phyloP scores from a whole-genome alignment of 2,329 filamentous ascomycete genomes.

The Exophiala aquamarina region DNA sequence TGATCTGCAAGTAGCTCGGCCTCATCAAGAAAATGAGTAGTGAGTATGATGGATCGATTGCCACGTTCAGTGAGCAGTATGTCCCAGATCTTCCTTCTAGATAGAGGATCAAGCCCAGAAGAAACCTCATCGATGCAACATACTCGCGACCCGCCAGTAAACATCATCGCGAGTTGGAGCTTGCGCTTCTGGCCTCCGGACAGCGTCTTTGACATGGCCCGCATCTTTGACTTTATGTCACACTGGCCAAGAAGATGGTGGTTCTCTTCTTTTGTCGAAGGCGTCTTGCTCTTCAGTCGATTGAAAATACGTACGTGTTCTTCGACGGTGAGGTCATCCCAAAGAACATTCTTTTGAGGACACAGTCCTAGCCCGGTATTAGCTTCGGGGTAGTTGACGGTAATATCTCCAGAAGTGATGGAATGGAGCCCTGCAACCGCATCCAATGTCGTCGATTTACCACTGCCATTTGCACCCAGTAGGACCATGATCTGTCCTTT shows the following conservation, averaged over 20 bases:
- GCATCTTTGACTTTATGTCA: conserved; percentile 73
- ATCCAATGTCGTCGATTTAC: conserved; percentile 87
- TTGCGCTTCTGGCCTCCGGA: conserved; percentile 93
- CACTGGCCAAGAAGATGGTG: conserved; percentile 64
- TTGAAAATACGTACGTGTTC: conserved; percentile 87
- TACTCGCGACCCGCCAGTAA: conserved; percentile 82
- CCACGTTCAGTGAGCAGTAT: conserved; percentile 85
- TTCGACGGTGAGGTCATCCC: conserved; percentile 82
- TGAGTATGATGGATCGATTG: conserved; percentile 77
- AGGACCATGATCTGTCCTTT: conserved; percentile 83
- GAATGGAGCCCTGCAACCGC: conserved; percentile 80
- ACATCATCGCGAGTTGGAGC: conserved; percentile 90
- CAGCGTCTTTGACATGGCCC: conserved; percentile 71
- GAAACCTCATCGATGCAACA: conserved; percentile 93
- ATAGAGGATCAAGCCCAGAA: conserved; percentile 82
- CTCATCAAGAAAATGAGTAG: conserved; percentile 92
- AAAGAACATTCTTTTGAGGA: conserved; percentile 91
- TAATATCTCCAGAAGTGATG: conserved; percentile 73
- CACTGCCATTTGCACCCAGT: conserved; percentile 84
- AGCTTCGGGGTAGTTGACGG: conserved; percentile 74
- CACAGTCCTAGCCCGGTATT: conserved; percentile 81
- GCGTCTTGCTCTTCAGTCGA: conserved; percentile 59
- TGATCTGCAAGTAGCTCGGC: conserved; percentile 86
- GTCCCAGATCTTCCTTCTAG: conserved; percentile 88
- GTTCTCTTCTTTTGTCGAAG: conserved; percentile 29